Evolutionary conservation across 2,329 filamentous ascomycete genomes (phyloP), one percentile per base, ranked within the genome.

Genomic region (Colletotrichum chrysophilum): DNA sequence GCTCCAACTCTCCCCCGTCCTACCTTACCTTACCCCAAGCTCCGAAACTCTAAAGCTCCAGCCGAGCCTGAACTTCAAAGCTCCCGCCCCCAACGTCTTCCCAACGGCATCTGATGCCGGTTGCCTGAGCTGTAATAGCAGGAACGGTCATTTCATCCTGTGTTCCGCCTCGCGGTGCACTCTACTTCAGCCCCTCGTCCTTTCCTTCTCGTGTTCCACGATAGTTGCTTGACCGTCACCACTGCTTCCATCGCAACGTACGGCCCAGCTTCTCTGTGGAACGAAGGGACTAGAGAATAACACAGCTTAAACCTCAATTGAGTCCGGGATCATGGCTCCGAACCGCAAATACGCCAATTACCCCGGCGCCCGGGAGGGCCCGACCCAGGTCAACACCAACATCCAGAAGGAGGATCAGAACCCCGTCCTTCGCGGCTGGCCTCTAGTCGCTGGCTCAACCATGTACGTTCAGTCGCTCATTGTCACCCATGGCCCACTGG

Each of bases 361-460:
- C 58, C 77, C 77, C 55, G 75, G 72, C 26, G 75, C 77, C 21
- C 62, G 70, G n/a, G 61, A 70, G 52, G 77, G 60, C 16, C 68
- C 73, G 32, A 9, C 34, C 32, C 69, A 68, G 32, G 34, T 21
- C 16, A 67, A 66, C 12, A 30, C 72, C 14, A 64, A 67, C 21
- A 71, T 66, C 18, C 28, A 61, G 7, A 70, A 76, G 64, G 83
- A 87, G 36, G 89, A 92, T 77, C 88, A 90, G 55, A 96, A 96
- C 81, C 95, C 95, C 1, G 89, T 92, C 2, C 86, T 97, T 77
- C 89, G 93, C 71, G 95, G 95, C 7, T 84, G 89, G 36, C 84
- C 92, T 9, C 86, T 97, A 64, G 87, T 91, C 32, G 86, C 93
- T 67, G 91, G 90, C 56, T 90, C 91, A 68, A 90, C 88, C 74